Evolutionary conservation across 768 basidiomycete genomes (phyloP).

Genomic region (Lanmaoa pseudosensibilis): DNA sequence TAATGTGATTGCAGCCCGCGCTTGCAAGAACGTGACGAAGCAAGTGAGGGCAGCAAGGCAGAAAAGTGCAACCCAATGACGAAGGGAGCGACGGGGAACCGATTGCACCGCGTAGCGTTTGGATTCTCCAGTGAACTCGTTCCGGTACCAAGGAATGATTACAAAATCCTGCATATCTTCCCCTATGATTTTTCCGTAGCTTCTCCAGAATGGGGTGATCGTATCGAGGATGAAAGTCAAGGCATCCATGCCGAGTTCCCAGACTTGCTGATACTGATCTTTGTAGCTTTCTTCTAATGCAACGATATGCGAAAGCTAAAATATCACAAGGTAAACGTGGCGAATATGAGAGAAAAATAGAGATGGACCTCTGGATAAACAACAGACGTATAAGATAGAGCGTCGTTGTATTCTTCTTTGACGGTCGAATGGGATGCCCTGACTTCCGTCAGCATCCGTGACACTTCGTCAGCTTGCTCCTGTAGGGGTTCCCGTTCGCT

Average conservation of each 20-base stretch:
- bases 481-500: slow-evolving; percentile 44
- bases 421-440: slow-evolving; percentile 54
- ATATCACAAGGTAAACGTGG: slow-evolving; percentile 4
- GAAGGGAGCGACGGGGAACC: slow-evolving; percentile 61
- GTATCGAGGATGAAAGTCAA: slow-evolving; percentile 74
- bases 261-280: slow-evolving; percentile 77
- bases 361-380: slow-evolving; percentile 71
- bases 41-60: slow-evolving; percentile 51
- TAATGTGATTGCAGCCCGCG: slow-evolving; percentile 57
- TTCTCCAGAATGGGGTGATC: slow-evolving; percentile 79
- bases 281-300: slow-evolving; percentile 76
- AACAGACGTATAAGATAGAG: slow-evolving; percentile 66
- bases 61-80: slow-evolving; percentile 66
- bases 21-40: slow-evolving; percentile 53
- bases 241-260: slow-evolving; percentile 79
- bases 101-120: slow-evolving; percentile 61
- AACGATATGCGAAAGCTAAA: slow-evolving; percentile 66
- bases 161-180: slow-evolving; percentile 79
- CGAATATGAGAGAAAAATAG: not conserved
- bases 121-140: slow-evolving; percentile 79
- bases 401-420: slow-evolving; percentile 65
- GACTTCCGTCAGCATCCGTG: slow-evolving; percentile 49
- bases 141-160: slow-evolving; percentile 78
- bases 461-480: slow-evolving; percentile 49
- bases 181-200: slow-evolving; percentile 78